phyloP scores from a whole-genome alignment of 768 basidiomycete species.

The Fomitopsis serialis region DNA sequence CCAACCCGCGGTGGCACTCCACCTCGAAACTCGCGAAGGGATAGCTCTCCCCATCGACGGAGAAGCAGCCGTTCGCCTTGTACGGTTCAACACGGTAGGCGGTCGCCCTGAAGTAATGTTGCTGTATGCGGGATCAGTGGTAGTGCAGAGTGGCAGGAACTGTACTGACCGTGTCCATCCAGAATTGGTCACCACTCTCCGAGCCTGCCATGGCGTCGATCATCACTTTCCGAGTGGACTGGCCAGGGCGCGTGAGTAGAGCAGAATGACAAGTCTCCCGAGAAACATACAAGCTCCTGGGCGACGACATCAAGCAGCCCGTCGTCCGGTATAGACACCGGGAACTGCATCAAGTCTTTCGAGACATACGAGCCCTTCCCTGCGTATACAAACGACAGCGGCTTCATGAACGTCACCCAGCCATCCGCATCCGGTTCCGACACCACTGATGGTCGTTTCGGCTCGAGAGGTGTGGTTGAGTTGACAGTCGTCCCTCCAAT shows the following conservation, averaged over 20 bases:
- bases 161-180: slow-evolving; percentile 49
- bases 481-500: not conserved
- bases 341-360: slow-evolving; percentile 80
- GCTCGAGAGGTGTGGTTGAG: slow-evolving; percentile 34
- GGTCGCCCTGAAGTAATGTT: slow-evolving; percentile 67
- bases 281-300: slow-evolving; percentile 50
- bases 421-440: slow-evolving; percentile 36
- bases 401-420: slow-evolving; percentile 70
- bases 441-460: slow-evolving; percentile 34
- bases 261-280: not conserved
- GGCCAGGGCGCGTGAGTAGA: not conserved
- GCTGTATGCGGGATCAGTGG: slow-evolving; percentile 31
- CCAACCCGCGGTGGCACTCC: slow-evolving; percentile 66
- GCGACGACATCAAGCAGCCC: slow-evolving; percentile 69
- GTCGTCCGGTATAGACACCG: slow-evolving; percentile 74
- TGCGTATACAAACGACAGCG: slow-evolving; percentile 65
- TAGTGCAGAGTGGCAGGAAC: not conserved
- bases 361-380: slow-evolving; percentile 74
- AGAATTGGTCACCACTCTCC: slow-evolving; percentile 54
- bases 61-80: slow-evolving; percentile 44
- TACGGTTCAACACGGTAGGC: slow-evolving; percentile 70
- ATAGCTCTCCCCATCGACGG: slow-evolving; percentile 76
- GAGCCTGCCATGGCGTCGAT: slow-evolving; percentile 55
- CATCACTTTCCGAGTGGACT: slow-evolving; percentile 49
- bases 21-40: slow-evolving; percentile 74